Conservation (phyloP, 768 basidiomycete genomes). For the Astraeus odoratus region DNA sequence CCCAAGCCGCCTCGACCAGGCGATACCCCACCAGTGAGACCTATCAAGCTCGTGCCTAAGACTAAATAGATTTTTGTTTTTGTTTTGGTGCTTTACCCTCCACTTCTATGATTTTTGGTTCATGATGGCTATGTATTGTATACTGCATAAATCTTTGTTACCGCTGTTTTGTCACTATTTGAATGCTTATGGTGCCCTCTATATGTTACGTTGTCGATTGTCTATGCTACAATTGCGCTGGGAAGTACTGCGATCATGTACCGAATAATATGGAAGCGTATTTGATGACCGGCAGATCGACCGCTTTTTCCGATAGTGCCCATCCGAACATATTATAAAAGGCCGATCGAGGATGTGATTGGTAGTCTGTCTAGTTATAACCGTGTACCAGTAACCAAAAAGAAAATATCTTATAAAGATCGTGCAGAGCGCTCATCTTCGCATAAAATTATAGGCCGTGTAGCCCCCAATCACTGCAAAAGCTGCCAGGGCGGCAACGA, state of each 20-base stretch:
- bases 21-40: conserved; percentile 24
- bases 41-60: conserved; percentile 26
- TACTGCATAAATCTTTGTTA: background rate
- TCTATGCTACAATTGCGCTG: conserved; percentile 1
- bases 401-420: background rate
- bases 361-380: too few species aligned
- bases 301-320: too few species aligned
- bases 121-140: conserved; percentile 1
- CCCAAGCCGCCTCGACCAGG: conserved; percentile 7
- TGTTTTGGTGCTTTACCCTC: background rate
- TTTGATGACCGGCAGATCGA: too few species aligned
- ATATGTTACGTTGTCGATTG: background rate
- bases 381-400: background rate
- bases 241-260: background rate
- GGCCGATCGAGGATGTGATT: background rate
- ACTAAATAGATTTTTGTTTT: conserved; percentile 15
- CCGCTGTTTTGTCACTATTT: background rate
- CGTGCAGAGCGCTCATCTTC: conserved; percentile 18
- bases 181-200: background rate
- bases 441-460: conserved; percentile 72
- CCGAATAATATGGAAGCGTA: too few species aligned
- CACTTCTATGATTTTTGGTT: background rate
- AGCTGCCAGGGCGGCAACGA: conserved; percentile 70
- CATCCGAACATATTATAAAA: conserved; percentile 1
- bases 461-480: conserved; percentile 82